Base-by-base conservation (phyloP, 345 rosid species). In the Leavenworthia alabamica region DNA sequence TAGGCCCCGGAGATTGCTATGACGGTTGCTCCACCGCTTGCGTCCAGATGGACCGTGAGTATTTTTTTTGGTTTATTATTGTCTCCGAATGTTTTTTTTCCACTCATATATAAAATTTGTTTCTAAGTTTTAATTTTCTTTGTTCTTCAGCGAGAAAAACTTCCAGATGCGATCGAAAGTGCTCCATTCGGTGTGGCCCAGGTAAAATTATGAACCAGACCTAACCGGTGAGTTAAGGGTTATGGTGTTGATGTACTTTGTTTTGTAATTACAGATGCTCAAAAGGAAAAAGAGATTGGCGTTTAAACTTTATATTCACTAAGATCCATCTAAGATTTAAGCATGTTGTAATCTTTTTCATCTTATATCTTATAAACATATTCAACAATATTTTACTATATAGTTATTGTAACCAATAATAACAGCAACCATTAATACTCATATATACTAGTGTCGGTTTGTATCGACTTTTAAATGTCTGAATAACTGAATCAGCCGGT, bases 11-110 rank as follows among this genome's bases (percentile, higher is more conserved):
- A 2, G 79, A 77, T 50, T 82, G 86, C 80, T 46, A 37, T 31
- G 86, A 82, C 32, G 79, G 79, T 52, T 82, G 86, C 52, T 61
- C 73, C 26, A 82, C 86, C 60, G 80, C 17, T 19, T 82, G 86
- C 53, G 80, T 78, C 53, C 79, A 77, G 28, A 41, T 48, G 6
- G 63, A 79, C 73, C 2, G 82, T 82, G 27, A 33, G 73, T 66
- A 24, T 31, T 42, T 32, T 23, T 40, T 43, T 42, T 12, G n/a
- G n/a, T 43, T 15, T 0, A 4, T 27, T 54, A 5, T 32, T 22
- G 10, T 0, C 24, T 7, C 8, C 4, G n/a, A 14, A 9, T 13
- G 4, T 50, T 28, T 29, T 20, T 48, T 58, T 4, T 8, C 3
- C 14, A 1, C 31, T 16, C 15, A 15, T 47, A 47, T 3, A n/a